Evolutionary conservation across 2,329 filamentous ascomycete species (phyloP).

Genomic region (Keithomyces neogunnii): DNA sequence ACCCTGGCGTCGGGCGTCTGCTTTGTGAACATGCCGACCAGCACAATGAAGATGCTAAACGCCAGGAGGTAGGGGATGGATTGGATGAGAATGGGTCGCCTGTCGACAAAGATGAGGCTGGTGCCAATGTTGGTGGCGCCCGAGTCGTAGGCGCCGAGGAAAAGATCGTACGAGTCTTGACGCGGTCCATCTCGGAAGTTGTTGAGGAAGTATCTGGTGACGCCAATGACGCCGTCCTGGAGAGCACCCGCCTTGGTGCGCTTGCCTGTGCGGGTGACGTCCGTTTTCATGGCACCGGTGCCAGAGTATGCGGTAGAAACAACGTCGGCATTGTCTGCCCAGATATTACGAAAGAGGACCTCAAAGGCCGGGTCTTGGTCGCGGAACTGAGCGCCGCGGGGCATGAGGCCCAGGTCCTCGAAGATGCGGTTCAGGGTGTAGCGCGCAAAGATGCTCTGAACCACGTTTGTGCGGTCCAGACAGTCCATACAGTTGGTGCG

Average conservation of each 20-base stretch:
- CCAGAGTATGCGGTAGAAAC: conserved; percentile 90
- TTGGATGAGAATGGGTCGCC: conserved; percentile 79
- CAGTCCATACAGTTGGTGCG: conserved; percentile 99
- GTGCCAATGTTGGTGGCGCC: conserved; percentile 62
- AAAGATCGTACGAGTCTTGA: conserved; percentile 93
- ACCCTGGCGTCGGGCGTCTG: conserved; percentile 63
- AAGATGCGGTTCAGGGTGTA: conserved; percentile 86
- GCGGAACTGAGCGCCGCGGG: conserved; percentile 66
- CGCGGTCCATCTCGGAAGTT: conserved; percentile 91
- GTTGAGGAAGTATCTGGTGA: conserved; percentile 84
- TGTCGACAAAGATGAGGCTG: conserved; percentile 71
- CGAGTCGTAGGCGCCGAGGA: conserved; percentile 79
- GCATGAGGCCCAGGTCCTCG: conserved; percentile 71
- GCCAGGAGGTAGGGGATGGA: conserved; percentile 86
- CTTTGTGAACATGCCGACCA: conserved; percentile 66
- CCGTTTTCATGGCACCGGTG: conserved; percentile 95
- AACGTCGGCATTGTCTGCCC: conserved; percentile 97
- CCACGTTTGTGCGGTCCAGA: conserved; percentile 92
- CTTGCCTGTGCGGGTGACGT: conserved; percentile 88
- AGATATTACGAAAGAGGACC: conserved; percentile 88
- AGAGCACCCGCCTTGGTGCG: conserved; percentile 78
- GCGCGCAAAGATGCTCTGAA: conserved; percentile 92
- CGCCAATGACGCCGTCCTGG: conserved; percentile 79
- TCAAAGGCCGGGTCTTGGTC: conserved; percentile 75
- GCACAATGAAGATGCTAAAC: conserved; percentile 75